Evolutionary conservation across 495 filamentous ascomycete species (phyloP).

Genomic region (Penicilliopsis zonata): DNA sequence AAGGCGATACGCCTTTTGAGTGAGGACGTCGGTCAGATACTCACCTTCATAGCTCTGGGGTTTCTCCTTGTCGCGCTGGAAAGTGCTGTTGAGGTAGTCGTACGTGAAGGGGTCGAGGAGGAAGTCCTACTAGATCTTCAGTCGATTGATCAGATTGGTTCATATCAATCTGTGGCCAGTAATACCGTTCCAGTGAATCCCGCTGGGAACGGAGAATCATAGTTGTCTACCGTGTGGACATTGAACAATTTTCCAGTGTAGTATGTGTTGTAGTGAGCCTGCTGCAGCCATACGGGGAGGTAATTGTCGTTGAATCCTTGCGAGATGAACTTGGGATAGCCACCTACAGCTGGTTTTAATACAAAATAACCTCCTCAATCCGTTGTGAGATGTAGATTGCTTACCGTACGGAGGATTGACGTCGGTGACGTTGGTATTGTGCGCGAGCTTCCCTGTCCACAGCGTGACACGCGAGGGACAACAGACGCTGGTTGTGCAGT

Average conservation of each 20-base stretch:
- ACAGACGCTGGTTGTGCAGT: constrained; percentile 46
- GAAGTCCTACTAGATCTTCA: constrained; percentile 35
- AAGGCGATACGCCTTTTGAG: constrained; percentile 45
- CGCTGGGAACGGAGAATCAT: constrained; percentile 39
- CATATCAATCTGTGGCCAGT: neutral
- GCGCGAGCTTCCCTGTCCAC: constrained; percentile 48
- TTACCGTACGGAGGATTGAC: constrained; percentile 45
- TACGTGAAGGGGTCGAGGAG: constrained; percentile 61
- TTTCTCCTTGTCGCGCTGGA: constrained; percentile 41
- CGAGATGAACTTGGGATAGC: constrained; percentile 51
- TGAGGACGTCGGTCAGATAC: constrained; percentile 48
- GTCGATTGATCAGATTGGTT: neutral
- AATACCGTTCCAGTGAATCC: constrained; percentile 41
- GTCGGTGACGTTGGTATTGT: constrained; percentile 62
- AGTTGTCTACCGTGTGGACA: constrained; percentile 42
- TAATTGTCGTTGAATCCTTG: constrained; percentile 52
- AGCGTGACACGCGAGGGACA: constrained; percentile 48
- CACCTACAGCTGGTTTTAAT: too few species aligned
- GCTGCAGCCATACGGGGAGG: constrained; percentile 55
- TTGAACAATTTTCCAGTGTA: constrained; percentile 64
- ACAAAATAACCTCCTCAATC: too few species aligned
- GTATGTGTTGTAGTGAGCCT: constrained; percentile 56
- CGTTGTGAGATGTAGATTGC: too few species aligned
- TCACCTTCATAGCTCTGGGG: constrained; percentile 39
- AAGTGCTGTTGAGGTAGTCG: constrained; percentile 46